These are phyloP conservation scores for Allium cepa DNA, from an alignment of 106 monocot genomes.

Conservation along the genomic window DNA sequence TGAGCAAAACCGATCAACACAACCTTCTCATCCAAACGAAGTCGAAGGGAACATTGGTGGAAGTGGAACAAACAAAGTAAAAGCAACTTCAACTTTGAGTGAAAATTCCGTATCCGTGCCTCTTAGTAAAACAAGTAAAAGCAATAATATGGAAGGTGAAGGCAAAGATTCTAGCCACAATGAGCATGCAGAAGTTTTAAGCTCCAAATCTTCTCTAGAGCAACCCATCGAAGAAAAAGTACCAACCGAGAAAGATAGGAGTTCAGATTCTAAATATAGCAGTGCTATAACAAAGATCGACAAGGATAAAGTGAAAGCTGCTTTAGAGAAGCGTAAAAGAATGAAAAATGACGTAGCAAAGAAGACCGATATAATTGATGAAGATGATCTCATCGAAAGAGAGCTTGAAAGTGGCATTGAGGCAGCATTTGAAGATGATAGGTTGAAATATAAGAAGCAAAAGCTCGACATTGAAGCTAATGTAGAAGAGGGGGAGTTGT, in stretches of 20 bases:
- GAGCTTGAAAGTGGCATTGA: slow-evolving; percentile 62
- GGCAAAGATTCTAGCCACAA: slow-evolving; percentile 6
- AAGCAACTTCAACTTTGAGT: slow-evolving; percentile 7
- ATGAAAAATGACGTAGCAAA: slow-evolving; percentile 8
- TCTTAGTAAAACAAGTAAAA: neutral
- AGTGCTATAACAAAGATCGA: slow-evolving; percentile 26
- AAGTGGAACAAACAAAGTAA: slow-evolving; percentile 5
- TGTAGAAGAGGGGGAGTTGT: slow-evolving; percentile 46
- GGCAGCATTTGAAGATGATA: slow-evolving; percentile 31
- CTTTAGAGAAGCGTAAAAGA: slow-evolving; percentile 49
- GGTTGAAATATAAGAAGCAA: slow-evolving; percentile 17
- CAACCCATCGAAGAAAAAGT: neutral
- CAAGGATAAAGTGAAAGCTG: slow-evolving; percentile 68
- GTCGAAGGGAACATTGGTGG: slow-evolving; percentile 31
- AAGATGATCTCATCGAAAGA: slow-evolving; percentile 62
- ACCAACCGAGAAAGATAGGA: too few relatives aligned
- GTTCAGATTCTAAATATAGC: neutral
- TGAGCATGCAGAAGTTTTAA: slow-evolving; percentile 11
- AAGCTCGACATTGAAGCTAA: slow-evolving; percentile 9
- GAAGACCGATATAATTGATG: slow-evolving; percentile 36
- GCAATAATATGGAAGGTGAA: slow-evolving; percentile 5
- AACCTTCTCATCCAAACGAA: slow-evolving; percentile 35
- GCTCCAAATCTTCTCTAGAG: slow-evolving; percentile 4
- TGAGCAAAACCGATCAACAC: slow-evolving; percentile 45
- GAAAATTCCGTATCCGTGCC: slow-evolving; percentile 18